Conservation (phyloP, 2,329 filamentous ascomycete genomes). For the Drechslerella stenobrocha region DNA sequence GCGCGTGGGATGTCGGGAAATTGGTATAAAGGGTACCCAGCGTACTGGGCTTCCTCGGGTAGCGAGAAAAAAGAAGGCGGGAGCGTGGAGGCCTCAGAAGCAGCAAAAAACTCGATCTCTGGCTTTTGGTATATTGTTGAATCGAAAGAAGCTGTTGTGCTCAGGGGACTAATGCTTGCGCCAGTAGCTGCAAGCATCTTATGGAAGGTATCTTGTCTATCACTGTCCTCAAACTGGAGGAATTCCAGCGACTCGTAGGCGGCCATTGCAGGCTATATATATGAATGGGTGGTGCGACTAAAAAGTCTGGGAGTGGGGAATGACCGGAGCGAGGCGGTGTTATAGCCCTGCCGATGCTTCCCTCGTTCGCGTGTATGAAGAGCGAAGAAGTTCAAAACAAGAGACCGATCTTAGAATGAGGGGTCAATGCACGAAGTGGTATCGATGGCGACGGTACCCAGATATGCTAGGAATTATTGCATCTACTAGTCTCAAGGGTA, state of each 20-base stretch:
- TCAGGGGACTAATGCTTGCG: slow-evolving; percentile 39
- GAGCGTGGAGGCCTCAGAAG: slow-evolving; percentile 34
- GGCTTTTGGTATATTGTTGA: slow-evolving; percentile 43
- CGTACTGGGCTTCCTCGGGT: slow-evolving; percentile 33
- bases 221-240: slow-evolving; percentile 45
- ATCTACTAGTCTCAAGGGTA: slow-evolving; percentile 14
- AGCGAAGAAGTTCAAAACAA: slow-evolving; percentile 8
- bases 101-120: slow-evolving; percentile 41
- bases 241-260: slow-evolving; percentile 47
- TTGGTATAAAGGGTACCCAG: slow-evolving; percentile 41
- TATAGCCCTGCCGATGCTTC: slow-evolving; percentile 38
- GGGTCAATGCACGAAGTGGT: slow-evolving; percentile 26
- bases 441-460: slow-evolving; percentile 29
- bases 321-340: slow-evolving; percentile 47
- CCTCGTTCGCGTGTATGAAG: slow-evolving; percentile 4
- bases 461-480: slow-evolving; percentile 23
- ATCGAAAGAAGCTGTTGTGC: slow-evolving; percentile 44
- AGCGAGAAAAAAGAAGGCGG: slow-evolving; percentile 45
- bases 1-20: slow-evolving; percentile 43
- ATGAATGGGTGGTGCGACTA: slow-evolving; percentile 29
- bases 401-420: slow-evolving; percentile 12
- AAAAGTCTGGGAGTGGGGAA: slow-evolving; percentile 23
- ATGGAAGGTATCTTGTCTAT: slow-evolving; percentile 47
- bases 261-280: slow-evolving; percentile 44
- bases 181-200: slow-evolving; percentile 49